Percentiles rank a stretch among this genome's conserved stretches.
phyloP scores from a whole-genome alignment of 1,284 basidiomycete species.

The Afroboletus lepidellus region DNA sequence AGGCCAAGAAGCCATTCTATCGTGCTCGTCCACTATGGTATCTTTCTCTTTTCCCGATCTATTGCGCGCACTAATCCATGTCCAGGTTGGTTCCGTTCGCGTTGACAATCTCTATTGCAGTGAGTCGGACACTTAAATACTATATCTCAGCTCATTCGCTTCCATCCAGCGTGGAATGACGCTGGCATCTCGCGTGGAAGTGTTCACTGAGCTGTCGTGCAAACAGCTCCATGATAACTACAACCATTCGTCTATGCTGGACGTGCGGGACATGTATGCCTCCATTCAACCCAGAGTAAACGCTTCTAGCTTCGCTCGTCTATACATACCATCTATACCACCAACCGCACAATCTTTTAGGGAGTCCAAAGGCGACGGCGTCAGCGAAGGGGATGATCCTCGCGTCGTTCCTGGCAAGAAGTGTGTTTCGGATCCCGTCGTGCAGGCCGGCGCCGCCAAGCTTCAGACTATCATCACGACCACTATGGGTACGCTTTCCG shows the following conservation, averaged over 20 bases:
- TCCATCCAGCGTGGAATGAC: slow-evolving; percentile 70
- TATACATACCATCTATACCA: slow-evolving; percentile 11
- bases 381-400: slow-evolving; percentile 44
- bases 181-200: slow-evolving; percentile 70
- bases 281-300: slow-evolving; percentile 36
- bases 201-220: slow-evolving; percentile 76
- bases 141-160: not conserved
- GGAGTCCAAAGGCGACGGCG: slow-evolving; percentile 23
- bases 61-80: slow-evolving; percentile 5
- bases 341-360: slow-evolving; percentile 3
- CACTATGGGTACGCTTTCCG: slow-evolving; percentile 78
- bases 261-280: slow-evolving; percentile 10
- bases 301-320: slow-evolving; percentile 27
- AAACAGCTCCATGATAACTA: slow-evolving; percentile 49
- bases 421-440: slow-evolving; percentile 61
- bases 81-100: slow-evolving; percentile 74
- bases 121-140: slow-evolving; percentile 36
- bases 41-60: slow-evolving; percentile 14
- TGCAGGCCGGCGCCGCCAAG: slow-evolving; percentile 65
- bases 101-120: slow-evolving; percentile 60
- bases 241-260: slow-evolving; percentile 37
- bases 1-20: slow-evolving; percentile 59
- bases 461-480: slow-evolving; percentile 73
- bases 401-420: slow-evolving; percentile 47
- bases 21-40: slow-evolving; percentile 65